Conservation (phyloP, 371 early-diverging fungal species). For the Parasitella parasitica region DNA sequence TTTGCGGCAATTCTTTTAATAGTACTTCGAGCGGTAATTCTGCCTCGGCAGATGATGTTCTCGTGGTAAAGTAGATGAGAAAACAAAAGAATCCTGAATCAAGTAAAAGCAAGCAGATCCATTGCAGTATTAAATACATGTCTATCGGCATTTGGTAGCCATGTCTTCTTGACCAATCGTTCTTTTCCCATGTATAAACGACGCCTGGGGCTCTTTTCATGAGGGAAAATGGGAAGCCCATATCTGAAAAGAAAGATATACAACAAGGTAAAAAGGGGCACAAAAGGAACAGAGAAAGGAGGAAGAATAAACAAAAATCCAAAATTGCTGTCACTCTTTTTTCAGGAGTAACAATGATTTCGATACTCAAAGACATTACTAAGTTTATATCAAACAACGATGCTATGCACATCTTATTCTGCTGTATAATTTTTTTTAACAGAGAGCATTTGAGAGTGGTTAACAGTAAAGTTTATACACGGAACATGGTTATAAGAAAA, state of each 20-base stretch:
- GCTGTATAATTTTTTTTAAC: no score
- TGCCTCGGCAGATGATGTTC: not conserved
- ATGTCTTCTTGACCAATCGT: constrained; percentile 61
- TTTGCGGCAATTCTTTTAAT: not conserved
- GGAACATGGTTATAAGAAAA: no score
- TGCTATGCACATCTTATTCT: no score
- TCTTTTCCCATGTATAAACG: constrained; percentile 29
- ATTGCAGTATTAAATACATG: constrained; percentile 53
- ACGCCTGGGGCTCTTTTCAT: constrained; percentile 6
- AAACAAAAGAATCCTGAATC: constrained; percentile 44
- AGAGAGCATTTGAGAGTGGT: no score
- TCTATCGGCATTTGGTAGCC: constrained; percentile 66
- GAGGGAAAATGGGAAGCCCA: not conserved
- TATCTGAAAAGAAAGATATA: not conserved
- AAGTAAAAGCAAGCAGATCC: constrained; percentile 43
- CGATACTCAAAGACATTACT: no score
- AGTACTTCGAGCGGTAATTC: not conserved
- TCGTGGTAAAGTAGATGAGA: constrained; percentile 36
- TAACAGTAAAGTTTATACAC: no score
- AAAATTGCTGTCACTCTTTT: not conserved
- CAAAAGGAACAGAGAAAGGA: not conserved
- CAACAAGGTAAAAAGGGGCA: not conserved
- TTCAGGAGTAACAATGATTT: not conserved
- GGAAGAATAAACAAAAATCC: not conserved
- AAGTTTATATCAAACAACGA: no score